Percentiles rank a stretch among this genome's conserved stretches.
Evolutionary conservation across 2,329 filamentous ascomycete species (phyloP).

Genomic region (Fusarium succisae): DNA sequence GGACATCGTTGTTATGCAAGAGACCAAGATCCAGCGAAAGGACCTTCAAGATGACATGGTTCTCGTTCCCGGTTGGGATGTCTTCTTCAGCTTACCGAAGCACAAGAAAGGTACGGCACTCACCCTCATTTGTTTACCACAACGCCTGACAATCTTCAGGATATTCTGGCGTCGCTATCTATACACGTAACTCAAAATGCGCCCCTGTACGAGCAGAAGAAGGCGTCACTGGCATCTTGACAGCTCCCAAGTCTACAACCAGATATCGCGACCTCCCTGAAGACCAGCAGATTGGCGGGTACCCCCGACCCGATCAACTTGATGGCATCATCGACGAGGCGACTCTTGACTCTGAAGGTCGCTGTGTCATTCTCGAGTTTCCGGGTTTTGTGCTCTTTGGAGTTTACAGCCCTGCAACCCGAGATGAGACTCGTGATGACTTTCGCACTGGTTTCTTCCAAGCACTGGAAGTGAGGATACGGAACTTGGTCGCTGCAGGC

Average conservation of each 20-base stretch:
- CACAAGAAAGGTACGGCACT: constrained; percentile 81
- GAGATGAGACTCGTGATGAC: constrained; percentile 83
- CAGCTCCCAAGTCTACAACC: constrained; percentile 74
- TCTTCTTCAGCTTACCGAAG: constrained; percentile 91
- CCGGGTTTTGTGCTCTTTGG: constrained; percentile 93
- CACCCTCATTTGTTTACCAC: neutral
- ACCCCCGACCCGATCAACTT: constrained; percentile 77
- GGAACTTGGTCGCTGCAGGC: constrained; percentile 81
- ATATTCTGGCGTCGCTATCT: constrained; percentile 95
- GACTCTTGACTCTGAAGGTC: constrained; percentile 86
- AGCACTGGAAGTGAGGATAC: constrained; percentile 82
- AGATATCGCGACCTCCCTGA: constrained; percentile 79
- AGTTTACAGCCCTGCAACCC: constrained; percentile 89
- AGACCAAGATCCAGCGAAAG: constrained; percentile 94
- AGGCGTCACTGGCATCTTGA: constrained; percentile 86
- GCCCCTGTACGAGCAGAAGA: constrained; percentile 91
- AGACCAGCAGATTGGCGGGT: constrained; percentile 86
- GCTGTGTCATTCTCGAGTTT: constrained; percentile 91
- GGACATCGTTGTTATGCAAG: constrained; percentile 95
- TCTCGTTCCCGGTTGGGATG: constrained; percentile 92
- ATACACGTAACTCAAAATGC: constrained; percentile 88
- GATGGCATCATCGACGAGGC: constrained; percentile 71
- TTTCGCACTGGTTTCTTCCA: constrained; percentile 85
- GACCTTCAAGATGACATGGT: constrained; percentile 96
- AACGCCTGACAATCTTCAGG: constrained; percentile 59